Evolutionary conservation across 2,329 filamentous ascomycete genomes (phyloP), one percentile per base, ranked within the genome.

Genomic region (Hymenoscyphus albidus): DNA sequence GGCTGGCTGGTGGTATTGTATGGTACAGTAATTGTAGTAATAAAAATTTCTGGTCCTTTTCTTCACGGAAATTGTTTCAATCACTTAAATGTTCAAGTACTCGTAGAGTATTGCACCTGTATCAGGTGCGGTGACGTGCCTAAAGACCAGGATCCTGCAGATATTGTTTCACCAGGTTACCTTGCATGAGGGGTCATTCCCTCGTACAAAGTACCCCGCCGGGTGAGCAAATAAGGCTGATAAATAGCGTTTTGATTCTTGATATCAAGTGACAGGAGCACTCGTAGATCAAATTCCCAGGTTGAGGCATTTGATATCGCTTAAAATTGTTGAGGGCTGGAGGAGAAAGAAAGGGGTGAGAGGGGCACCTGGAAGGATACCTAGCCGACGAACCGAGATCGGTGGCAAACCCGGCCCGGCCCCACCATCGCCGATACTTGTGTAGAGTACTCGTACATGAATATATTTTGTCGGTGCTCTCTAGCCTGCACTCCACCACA

Each of bases 191-290:
- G 48, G 48, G 48, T 54, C 48, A 54, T 54, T 12, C 18, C 48
- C 48, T 54, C 48, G 48, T 54, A 54, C 48, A 54, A 54, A 54
- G 13, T 54, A 54, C 48, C 48, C 48, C 48, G 18, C 48, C 18
- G 48, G 48, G 48, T 54, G 48, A 54, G 48, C 48, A 27, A 54
- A 54, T 54, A 27, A 54, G 48, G 18, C 48, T 54, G 48, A 54
- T 54, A n/a, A 54, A 54, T 54, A 54, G 48, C 18, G n/a, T 54
- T 18, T 22, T 54, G 13, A 54, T 16, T 44, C 7, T 44, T n/a
- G 3, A 22, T 27, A 22, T 22, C 44, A 35, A 51, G n/a, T 5
- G 22, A 22, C 9, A 51, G n/a, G 44, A 9, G n/a, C 16, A 48
- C 44, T 22, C 42, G 22, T 7, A 51, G 18, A 22, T 3, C 1